Percentiles rank a stretch among this genome's conserved stretches.
Conservation (phyloP, 2,329 filamentous ascomycete genomes). For the Rutstroemia sp. region DNA sequence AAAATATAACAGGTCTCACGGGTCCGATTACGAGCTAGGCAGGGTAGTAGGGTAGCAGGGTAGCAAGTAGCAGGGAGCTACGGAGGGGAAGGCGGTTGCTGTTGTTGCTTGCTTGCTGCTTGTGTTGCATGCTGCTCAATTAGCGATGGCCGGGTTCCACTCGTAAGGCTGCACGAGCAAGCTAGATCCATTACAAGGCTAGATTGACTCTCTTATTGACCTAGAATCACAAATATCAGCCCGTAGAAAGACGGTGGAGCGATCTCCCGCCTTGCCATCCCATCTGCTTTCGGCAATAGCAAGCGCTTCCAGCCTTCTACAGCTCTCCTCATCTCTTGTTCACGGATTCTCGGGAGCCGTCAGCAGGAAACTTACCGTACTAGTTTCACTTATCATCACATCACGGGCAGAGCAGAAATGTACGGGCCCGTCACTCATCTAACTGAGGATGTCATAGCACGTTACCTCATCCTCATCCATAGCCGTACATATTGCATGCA, state of each 20-base stretch:
- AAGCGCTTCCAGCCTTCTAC: background rate
- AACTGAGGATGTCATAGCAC: background rate
- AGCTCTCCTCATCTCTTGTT: slow-evolving; percentile 10
- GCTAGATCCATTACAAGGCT: slow-evolving; percentile 6
- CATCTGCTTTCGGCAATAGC: slow-evolving; percentile 5
- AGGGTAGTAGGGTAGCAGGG: background rate
- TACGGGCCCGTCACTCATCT: background rate
- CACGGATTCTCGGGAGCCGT: background rate
- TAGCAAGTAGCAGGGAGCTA: no score
- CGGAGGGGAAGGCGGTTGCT: background rate
- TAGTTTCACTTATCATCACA: background rate
- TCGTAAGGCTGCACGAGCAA: slow-evolving; percentile 10
- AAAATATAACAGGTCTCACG: slow-evolving; percentile 1
- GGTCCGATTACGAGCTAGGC: background rate
- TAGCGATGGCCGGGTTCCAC: slow-evolving; percentile 7
- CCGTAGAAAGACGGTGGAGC: background rate
- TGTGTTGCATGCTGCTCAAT: background rate
- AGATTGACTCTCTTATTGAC: background rate
- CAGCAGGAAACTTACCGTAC: background rate
- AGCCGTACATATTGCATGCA: background rate
- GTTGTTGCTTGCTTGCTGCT: background rate
- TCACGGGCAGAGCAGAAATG: background rate
- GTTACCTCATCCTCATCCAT: background rate
- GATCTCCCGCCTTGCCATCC: slow-evolving; percentile 5
- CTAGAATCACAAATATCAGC: slow-evolving; percentile 1